phyloP scores from a whole-genome alignment of 192 early-diverging fungal species.

The Coemansia sp. region DNA sequence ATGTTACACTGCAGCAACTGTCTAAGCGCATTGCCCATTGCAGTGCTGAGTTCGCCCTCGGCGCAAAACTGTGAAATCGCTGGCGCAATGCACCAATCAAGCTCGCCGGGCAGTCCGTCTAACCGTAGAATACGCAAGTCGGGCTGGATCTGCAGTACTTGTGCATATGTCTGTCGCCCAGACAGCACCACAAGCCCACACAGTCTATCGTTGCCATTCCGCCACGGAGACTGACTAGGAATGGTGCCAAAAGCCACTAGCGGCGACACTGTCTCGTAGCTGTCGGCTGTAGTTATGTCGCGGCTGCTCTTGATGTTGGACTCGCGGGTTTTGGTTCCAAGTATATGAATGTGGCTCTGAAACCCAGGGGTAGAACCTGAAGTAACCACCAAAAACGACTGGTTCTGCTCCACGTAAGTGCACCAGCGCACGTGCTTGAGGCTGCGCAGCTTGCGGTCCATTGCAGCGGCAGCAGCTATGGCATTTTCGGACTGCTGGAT shows the following conservation, averaged over 20 bases:
- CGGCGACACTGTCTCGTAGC: constrained; percentile 1
- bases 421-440: constrained; percentile 34
- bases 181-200: constrained; percentile 4
- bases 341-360: constrained; percentile 17
- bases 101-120: constrained; percentile 16
- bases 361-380: constrained; percentile 17
- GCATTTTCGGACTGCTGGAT: background rate
- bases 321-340: constrained; percentile 7
- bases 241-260: constrained; percentile 14
- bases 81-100: constrained; percentile 21
- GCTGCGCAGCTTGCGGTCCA: constrained; percentile 13
- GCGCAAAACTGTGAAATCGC: background rate
- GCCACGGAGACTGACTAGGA: constrained; percentile 26
- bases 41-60: constrained; percentile 4
- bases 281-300: constrained; percentile 8
- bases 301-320: constrained; percentile 9
- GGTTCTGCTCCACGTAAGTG: constrained; percentile 16
- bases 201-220: constrained; percentile 26
- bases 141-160: constrained; percentile 8
- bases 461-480: background rate
- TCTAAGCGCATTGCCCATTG: constrained; percentile 1
- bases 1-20: background rate
- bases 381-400: constrained; percentile 31
- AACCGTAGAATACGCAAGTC: constrained; percentile 6
- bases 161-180: constrained; percentile 11